phyloP scores from a whole-genome alignment of 345 rosid species.

The Eucalyptus virginea region DNA sequence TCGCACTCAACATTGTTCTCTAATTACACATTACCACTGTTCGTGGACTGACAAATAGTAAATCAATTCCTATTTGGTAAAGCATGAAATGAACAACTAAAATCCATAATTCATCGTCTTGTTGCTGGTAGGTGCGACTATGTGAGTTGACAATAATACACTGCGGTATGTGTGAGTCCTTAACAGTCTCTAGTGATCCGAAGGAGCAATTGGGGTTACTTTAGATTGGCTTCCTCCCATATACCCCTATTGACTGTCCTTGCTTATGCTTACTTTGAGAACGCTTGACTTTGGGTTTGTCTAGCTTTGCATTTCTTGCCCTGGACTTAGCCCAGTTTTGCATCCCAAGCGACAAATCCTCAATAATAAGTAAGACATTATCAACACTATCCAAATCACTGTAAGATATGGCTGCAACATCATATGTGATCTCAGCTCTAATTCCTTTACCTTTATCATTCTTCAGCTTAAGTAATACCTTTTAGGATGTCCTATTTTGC shows the following conservation, averaged over 20 bases:
- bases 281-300: no score
- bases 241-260: no score
- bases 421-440: not conserved
- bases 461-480: not conserved
- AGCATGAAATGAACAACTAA: not conserved
- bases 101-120: not conserved
- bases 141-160: no score
- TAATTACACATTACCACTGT: not conserved
- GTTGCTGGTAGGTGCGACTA: no score
- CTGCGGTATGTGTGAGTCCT: not conserved
- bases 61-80: not conserved
- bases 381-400: not conserved
- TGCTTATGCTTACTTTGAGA: no score
- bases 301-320: not conserved
- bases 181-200: no score
- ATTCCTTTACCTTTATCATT: not conserved
- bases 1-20: not conserved
- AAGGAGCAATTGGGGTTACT: no score
- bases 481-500: not conserved
- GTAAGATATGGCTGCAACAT: not conserved
- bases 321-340: not conserved
- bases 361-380: not conserved
- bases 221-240: no score
- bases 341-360: not conserved
- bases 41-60: not conserved